Base-by-base conservation (phyloP, 202 grass and related monocot species). In the Zizania palustris region DNA sequence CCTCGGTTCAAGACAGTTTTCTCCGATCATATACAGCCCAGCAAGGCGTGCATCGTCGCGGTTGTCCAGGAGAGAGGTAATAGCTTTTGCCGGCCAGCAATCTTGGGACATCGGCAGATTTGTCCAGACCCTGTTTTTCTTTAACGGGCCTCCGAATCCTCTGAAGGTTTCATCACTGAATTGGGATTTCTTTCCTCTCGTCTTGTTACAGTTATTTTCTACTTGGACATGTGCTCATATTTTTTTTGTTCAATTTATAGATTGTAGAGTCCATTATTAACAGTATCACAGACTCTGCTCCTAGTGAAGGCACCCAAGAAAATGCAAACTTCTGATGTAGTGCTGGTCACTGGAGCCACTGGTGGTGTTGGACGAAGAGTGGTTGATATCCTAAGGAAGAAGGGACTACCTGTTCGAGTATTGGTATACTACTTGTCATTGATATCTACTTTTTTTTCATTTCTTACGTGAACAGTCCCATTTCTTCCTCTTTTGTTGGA, bases 81-180 rank as follows among this genome's bases (percentile, higher is more conserved):
- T 90, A 76, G 89, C 91, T 69, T 77, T 89, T 21, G 85, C 85
- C 4, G 78, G 82, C 4, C 35, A 89, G 37, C 85, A 98, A 78
- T 74, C 89, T 79, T 98, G 96, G 96, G 96, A 98, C 66, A 66
- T 98, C 28, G 81, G 96, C 40, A 90, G 96, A 85, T 98, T 98
- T 76, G 68, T 92, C 1, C 92, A 41, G 62, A 98, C 96, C 22
- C 42, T 98, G 56, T 95, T 85, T 74, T 98, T 98, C 83, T 98
- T 92, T 75, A 98, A 98, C 72, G 91, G 96, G 5, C 91, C 91
- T 72, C 91, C 96, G 14, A 98, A 98, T 59, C 96, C 91, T 74
- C 84, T 90, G 67, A 92, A 90, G 96, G 91, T 98, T 80, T n/a
- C 50, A 1, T 45, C 48, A 51, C 64, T 36, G 38, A 58, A 5